Percentiles rank a stretch among this genome's conserved stretches.
Conservation (phyloP, 73 alveolate genomes). For the Tetrahymena elliotti region DNA sequence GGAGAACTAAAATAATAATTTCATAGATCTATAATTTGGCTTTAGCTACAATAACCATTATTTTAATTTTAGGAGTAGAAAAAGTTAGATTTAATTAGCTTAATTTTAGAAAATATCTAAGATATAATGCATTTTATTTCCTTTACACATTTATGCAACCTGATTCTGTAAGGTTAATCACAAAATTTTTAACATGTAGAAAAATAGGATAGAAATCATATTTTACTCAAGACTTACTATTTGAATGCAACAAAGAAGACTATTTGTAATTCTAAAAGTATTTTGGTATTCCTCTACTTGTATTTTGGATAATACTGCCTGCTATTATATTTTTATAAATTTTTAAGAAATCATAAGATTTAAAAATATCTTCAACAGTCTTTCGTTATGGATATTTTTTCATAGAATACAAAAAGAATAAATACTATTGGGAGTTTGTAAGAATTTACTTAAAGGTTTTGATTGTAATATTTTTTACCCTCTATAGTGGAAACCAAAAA, state of each 20-base stretch:
- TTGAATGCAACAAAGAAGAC: not conserved
- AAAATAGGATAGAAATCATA: not conserved
- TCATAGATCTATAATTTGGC: too few relatives aligned
- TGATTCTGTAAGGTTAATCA: not conserved
- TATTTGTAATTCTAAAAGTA: too few relatives aligned
- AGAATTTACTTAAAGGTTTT: not conserved
- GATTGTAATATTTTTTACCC: not conserved
- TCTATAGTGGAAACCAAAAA: not conserved
- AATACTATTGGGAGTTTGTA: not conserved
- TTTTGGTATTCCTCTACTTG: not conserved
- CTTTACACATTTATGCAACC: not conserved
- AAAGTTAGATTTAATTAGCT: too few relatives aligned
- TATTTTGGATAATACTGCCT: not conserved
- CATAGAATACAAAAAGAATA: not conserved
- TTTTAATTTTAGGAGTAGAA: not conserved
- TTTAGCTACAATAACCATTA: not conserved
- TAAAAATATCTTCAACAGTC: not conserved
- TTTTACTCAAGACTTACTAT: not conserved
- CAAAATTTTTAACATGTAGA: not conserved
- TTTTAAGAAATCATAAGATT: not conserved
- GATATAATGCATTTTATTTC: not conserved
- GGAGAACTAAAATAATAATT: not conserved
- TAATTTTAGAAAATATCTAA: not conserved
- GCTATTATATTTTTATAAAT: not conserved
- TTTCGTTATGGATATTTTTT: not conserved